A percentile compares a stretch with the other conserved stretches of the same genome.
phyloP scores from a whole-genome alignment of 2,329 filamentous ascomycete genomes.

The Macrophomina pseudophaseolina region DNA sequence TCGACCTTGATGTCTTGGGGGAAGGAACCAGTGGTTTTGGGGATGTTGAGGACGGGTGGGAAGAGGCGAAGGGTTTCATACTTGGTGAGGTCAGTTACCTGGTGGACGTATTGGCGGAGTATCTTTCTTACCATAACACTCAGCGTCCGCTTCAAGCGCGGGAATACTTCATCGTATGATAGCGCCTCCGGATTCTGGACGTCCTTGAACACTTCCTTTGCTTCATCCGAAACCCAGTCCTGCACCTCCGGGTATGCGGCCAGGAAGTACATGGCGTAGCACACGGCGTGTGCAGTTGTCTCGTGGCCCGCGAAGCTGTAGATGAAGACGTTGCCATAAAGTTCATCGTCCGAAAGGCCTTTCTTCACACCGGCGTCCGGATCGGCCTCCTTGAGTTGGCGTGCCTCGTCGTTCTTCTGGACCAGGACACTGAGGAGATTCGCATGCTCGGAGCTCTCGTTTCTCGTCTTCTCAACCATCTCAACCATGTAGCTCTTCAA shows the following conservation, averaged over 20 bases:
- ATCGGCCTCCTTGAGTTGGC: constrained; percentile 36
- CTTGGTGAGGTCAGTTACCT: neutral
- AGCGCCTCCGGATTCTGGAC: constrained; percentile 24
- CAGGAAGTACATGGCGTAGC: constrained; percentile 55
- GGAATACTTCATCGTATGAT: constrained; percentile 43
- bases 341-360: constrained; percentile 57
- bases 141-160: constrained; percentile 50
- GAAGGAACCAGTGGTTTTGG: constrained; percentile 23
- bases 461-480: constrained; percentile 13
- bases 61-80: constrained; percentile 39
- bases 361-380: constrained; percentile 71
- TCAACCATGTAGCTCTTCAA: constrained; percentile 6
- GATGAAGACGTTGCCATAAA: constrained; percentile 41
- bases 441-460: constrained; percentile 2
- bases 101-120: neutral
- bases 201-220: constrained; percentile 42
- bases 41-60: constrained; percentile 31
- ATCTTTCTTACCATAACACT: constrained; percentile 53
- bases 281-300: constrained; percentile 53
- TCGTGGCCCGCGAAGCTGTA: constrained; percentile 40
- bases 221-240: constrained; percentile 58
- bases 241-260: constrained; percentile 56
- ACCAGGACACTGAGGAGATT: constrained; percentile 22
- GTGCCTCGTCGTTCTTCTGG: constrained; percentile 16
- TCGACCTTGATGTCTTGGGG: neutral